These are phyloP conservation scores for Patellaria atrata DNA, from an alignment of 495 filamentous ascomycete species.

Conservation along the genomic window DNA sequence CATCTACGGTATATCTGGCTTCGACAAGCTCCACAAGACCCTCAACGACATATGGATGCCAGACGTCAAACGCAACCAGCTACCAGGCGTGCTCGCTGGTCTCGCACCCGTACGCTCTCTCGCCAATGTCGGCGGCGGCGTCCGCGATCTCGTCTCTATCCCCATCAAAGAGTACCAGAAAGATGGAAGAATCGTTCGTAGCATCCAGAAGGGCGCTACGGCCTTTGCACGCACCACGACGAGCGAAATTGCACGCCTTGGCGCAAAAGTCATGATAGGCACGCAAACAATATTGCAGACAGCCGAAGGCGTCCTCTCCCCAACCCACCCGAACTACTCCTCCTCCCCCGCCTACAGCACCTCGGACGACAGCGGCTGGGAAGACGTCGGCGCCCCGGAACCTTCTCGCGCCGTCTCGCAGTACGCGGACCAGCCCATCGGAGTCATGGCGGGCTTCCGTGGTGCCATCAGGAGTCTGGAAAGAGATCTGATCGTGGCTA, in stretches of 20 bases:
- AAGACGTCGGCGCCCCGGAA: constrained; percentile 39
- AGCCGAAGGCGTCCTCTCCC: constrained; percentile 61
- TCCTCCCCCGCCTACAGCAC: constrained; percentile 16
- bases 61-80: constrained; percentile 78
- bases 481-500: constrained; percentile 67
- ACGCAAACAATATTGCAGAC: constrained; percentile 83
- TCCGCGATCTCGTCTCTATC: constrained; percentile 72
- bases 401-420: constrained; percentile 45
- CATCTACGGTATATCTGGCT: constrained; percentile 79
- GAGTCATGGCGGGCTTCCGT: constrained; percentile 69
- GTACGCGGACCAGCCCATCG: constrained; percentile 86
- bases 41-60: constrained; percentile 97
- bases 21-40: constrained; percentile 71
- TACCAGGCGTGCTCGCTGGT: constrained; percentile 76
- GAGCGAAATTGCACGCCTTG: constrained; percentile 78
- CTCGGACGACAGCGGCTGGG: constrained; percentile 34
- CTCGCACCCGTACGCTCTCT: constrained; percentile 79
- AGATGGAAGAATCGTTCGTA: constrained; percentile 82
- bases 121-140: constrained; percentile 77
- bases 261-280: constrained; percentile 87
- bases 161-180: constrained; percentile 87
- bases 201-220: constrained; percentile 75
- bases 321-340: too few relatives aligned
- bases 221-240: constrained; percentile 88
- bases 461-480: constrained; percentile 71